Conservation (phyloP, 73 alveolate genomes). For the Tetrahymena thermophila region DNA sequence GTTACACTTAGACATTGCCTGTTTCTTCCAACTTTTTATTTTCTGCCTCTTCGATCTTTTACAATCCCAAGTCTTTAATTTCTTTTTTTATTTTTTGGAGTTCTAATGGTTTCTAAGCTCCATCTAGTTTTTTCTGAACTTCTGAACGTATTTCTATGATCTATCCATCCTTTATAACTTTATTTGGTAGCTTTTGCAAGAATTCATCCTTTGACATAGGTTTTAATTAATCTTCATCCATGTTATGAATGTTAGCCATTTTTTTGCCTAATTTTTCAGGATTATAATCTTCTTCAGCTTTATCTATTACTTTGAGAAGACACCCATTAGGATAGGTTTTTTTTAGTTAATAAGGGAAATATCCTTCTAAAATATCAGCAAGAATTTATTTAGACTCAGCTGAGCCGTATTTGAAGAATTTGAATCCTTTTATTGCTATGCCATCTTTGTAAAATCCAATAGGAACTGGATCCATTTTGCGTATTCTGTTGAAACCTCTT, state of each 20-base stretch:
- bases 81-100: background rate
- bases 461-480: conserved; percentile 61
- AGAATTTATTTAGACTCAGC: conserved; percentile 32
- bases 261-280: conserved; percentile 33
- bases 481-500: conserved; percentile 82
- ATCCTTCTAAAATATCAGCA: conserved; percentile 20
- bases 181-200: conserved; percentile 50
- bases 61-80: background rate
- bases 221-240: conserved; percentile 12
- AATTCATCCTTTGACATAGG: conserved; percentile 50
- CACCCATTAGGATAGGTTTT: conserved; percentile 92
- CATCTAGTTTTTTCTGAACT: conserved; percentile 55
- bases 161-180: conserved; percentile 64
- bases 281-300: conserved; percentile 33
- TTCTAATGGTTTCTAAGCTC: conserved; percentile 2
- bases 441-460: conserved; percentile 38
- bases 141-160: conserved; percentile 69
- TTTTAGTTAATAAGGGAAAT: conserved; percentile 82
- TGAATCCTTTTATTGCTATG: conserved; percentile 30
- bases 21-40: background rate
- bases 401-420: conserved; percentile 37
- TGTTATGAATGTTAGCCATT: conserved; percentile 16
- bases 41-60: background rate
- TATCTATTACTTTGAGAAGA: conserved; percentile 74
- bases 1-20: background rate